phyloP scores from a whole-genome alignment of 805 yeast genomes.

The Suhomyces prunicola region DNA sequence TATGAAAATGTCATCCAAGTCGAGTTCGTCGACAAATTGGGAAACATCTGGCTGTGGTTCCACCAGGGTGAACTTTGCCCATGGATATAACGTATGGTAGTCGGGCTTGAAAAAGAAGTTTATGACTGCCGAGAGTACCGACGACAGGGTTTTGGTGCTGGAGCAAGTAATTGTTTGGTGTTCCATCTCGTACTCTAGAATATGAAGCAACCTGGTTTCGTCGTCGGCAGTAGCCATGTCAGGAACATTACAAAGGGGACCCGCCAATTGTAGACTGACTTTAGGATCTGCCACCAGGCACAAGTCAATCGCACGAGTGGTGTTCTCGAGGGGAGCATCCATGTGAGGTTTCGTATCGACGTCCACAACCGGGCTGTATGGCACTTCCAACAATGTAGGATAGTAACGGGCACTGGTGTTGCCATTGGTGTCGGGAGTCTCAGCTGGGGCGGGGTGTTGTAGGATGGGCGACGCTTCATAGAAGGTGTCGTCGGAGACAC shows the following conservation, averaged over 20 bases:
- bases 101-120: background rate
- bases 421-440: background rate
- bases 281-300: background rate
- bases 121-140: background rate
- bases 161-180: background rate
- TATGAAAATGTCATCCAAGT: constrained; percentile 3
- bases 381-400: constrained; percentile 10
- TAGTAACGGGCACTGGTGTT: background rate
- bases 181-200: constrained; percentile 16
- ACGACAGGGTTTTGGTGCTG: background rate
- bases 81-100: constrained; percentile 14
- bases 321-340: constrained; percentile 10
- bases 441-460: background rate
- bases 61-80: constrained; percentile 9
- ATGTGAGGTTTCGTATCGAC: constrained; percentile 11
- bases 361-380: constrained; percentile 7
- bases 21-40: background rate
- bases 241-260: constrained; percentile 14
- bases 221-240: constrained; percentile 7
- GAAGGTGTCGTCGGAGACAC: constrained; percentile 8
- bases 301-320: constrained; percentile 6
- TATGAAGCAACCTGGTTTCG: constrained; percentile 14
- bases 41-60: background rate
- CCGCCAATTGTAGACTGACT: constrained; percentile 6
- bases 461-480: constrained; percentile 18